phyloP scores from a whole-genome alignment of 2,329 filamentous ascomycete species.

The Trichoderma atrobrunneum region DNA sequence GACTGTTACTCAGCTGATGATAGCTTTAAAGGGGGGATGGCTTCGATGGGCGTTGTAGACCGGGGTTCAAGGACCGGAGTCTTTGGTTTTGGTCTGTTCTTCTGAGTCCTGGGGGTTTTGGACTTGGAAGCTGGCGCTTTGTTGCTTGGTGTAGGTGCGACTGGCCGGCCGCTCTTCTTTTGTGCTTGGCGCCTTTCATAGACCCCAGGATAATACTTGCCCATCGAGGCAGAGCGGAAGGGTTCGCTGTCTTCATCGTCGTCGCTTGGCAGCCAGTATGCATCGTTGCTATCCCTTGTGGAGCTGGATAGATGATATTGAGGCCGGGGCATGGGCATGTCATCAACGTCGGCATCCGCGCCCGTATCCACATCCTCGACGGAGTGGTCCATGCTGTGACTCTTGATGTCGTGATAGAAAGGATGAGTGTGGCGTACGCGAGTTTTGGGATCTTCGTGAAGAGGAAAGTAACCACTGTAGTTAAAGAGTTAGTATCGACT shows the following conservation, averaged over 20 bases:
- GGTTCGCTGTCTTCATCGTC: neutral
- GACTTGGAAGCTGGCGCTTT: neutral
- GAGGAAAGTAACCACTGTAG: conserved; percentile 57
- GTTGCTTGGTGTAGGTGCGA: conserved; percentile 18
- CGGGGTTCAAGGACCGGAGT: neutral
- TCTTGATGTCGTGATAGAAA: conserved; percentile 38
- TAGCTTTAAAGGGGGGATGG: neutral
- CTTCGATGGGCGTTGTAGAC: neutral
- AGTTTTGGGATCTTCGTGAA: conserved; percentile 53
- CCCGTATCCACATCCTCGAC: neutral
- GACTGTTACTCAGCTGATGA: neutral
- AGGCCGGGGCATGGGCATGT: neutral
- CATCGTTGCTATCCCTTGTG: neutral
- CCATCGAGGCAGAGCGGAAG: conserved; percentile 46
- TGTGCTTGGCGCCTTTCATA: conserved; percentile 43
- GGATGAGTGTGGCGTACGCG: conserved; percentile 51
- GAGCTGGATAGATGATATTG: neutral
- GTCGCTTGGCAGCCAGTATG: neutral
- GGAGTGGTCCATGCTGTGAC: neutral
- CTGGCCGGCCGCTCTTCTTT: conserved; percentile 19
- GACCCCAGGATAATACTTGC: conserved; percentile 63
- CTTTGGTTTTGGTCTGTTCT: neutral
- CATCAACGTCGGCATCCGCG: neutral
- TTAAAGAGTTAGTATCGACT: neutral
- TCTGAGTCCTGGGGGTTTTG: neutral